Evolutionary conservation across 768 basidiomycete genomes (phyloP).

Genomic region (Serendipita sp.): DNA sequence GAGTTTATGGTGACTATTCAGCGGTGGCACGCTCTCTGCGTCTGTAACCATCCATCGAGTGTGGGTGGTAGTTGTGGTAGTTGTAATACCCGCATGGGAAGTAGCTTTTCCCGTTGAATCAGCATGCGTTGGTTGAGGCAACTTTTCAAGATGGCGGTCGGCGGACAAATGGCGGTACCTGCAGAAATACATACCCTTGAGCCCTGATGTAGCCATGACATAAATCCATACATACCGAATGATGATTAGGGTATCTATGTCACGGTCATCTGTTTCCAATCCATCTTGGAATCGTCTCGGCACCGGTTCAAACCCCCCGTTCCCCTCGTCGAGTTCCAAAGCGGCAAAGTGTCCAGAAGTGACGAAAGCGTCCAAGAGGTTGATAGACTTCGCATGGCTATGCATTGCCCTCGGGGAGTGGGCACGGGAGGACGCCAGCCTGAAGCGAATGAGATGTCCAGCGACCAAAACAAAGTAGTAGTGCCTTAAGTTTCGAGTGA

Average conservation of each 20-base stretch:
- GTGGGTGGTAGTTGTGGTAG: background rate
- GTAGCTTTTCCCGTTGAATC: background rate
- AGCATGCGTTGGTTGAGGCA: background rate
- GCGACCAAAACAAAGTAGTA: constrained; percentile 54
- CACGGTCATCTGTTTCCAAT: constrained; percentile 69
- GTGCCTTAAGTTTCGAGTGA: constrained; percentile 27
- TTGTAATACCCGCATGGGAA: background rate
- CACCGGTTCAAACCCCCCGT: constrained; percentile 36
- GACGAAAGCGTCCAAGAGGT: constrained; percentile 60
- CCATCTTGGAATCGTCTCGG: constrained; percentile 79
- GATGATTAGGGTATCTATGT: constrained; percentile 79
- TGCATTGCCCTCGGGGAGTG: constrained; percentile 28
- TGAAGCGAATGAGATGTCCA: constrained; percentile 60
- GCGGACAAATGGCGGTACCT: background rate
- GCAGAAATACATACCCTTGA: background rate
- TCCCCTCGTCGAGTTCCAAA: constrained; percentile 34
- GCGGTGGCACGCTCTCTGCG: constrained; percentile 25
- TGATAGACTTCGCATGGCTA: constrained; percentile 37
- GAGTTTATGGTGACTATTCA: constrained; percentile 44
- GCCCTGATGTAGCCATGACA: constrained; percentile 10
- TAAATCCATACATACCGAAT: constrained; percentile 37
- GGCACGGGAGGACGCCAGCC: constrained; percentile 39
- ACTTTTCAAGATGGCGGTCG: background rate
- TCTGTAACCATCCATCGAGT: background rate
- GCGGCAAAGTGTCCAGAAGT: constrained; percentile 77